These are phyloP conservation scores for Fusarium brachygibbosum DNA, from an alignment of 2,329 filamentous ascomycete genomes.

Conservation along the genomic window DNA sequence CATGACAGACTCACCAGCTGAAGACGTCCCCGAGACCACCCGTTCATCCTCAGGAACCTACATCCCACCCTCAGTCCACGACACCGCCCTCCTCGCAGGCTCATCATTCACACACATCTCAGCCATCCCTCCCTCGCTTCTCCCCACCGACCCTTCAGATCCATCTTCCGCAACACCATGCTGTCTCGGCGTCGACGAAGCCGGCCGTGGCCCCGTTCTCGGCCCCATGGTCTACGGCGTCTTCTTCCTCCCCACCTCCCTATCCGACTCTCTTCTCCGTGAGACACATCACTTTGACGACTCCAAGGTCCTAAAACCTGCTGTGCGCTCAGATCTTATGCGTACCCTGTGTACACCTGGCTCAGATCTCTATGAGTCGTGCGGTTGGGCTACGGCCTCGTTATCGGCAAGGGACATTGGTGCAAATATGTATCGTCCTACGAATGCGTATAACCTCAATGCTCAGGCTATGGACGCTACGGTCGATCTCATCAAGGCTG, in stretches of 20 bases:
- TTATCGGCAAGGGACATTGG: constrained; percentile 88
- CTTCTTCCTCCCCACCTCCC: constrained; percentile 80
- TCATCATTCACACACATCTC: constrained; percentile 80
- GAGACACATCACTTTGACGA: constrained; percentile 90
- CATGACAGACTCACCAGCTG: constrained; percentile 60
- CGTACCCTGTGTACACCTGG: constrained; percentile 75
- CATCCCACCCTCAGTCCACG: constrained; percentile 78
- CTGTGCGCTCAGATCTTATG: constrained; percentile 81
- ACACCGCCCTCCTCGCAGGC: constrained; percentile 69
- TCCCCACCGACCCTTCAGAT: constrained; percentile 56
- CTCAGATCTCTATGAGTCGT: constrained; percentile 64
- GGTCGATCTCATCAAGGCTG: constrained; percentile 81
- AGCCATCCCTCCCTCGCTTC: constrained; percentile 72
- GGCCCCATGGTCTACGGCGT: constrained; percentile 81
- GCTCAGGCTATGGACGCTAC: constrained; percentile 96
- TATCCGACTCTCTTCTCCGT: constrained; percentile 80
- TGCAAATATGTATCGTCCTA: constrained; percentile 78
- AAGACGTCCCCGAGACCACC: constrained; percentile 47
- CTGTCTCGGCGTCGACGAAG: constrained; percentile 92
- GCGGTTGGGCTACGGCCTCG: constrained; percentile 86
- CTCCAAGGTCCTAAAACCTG: constrained; percentile 88
- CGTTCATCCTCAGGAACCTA: constrained; percentile 57
- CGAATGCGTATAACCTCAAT: constrained; percentile 85
- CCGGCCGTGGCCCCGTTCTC: constrained; percentile 92
- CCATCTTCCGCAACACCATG: constrained; percentile 62